A percentile compares a stretch with the other conserved stretches of the same genome.
These are phyloP conservation scores for Catunica adiposa DNA, from an alignment of 2,329 filamentous ascomycete species.

Conservation along the genomic window DNA sequence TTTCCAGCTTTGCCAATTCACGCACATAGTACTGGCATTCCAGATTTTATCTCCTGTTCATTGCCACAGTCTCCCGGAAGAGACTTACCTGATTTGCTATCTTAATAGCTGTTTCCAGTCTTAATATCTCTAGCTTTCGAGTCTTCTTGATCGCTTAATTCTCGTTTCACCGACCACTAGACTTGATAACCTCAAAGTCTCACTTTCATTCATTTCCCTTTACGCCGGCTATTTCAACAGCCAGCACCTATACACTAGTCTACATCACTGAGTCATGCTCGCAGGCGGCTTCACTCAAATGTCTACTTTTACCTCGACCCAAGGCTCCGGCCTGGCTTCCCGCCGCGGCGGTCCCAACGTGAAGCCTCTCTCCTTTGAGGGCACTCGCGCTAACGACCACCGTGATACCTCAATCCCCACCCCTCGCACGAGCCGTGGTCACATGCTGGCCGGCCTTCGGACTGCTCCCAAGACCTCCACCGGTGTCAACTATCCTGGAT, in stretches of 20 bases:
- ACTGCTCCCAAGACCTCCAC: constrained; percentile 78
- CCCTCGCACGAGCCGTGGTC: constrained; percentile 84
- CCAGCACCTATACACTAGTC: not conserved
- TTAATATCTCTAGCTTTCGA: constrained; percentile 2
- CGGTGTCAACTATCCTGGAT: constrained; percentile 56
- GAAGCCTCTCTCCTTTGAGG: constrained; percentile 73
- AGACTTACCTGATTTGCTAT: constrained; percentile 6
- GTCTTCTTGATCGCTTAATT: constrained; percentile 1
- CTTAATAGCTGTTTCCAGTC: not conserved
- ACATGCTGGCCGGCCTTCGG: constrained; percentile 80
- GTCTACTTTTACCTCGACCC: constrained; percentile 63
- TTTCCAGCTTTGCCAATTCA: not conserved
- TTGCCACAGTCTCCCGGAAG: constrained; percentile 11
- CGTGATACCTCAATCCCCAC: constrained; percentile 56
- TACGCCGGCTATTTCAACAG: not conserved
- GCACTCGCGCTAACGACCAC: constrained; percentile 49
- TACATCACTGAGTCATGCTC: constrained; percentile 49
- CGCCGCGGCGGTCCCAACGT: constrained; percentile 70
- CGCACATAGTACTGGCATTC: not conserved
- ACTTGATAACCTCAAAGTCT: not conserved
- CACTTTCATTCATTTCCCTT: constrained; percentile 12
- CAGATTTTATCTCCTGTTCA: not conserved
- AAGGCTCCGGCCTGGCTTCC: constrained; percentile 68
- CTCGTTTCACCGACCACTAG: not conserved
- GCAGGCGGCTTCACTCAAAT: constrained; percentile 96